Evolutionary conservation across 106 monocot species (phyloP).

Genomic region (Hemerocallis citrina): DNA sequence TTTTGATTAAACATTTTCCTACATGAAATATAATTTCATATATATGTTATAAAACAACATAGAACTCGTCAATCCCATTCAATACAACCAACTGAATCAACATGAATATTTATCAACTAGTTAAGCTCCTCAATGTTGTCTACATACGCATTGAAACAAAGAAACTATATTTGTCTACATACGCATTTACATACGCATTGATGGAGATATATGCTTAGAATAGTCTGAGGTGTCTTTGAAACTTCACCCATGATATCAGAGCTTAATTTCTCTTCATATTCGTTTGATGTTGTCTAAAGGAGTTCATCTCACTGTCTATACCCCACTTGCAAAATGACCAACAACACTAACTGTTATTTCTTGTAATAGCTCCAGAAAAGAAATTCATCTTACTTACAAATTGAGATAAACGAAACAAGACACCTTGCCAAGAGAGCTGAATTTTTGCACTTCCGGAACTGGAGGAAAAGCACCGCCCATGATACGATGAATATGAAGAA

Average conservation of each 20-base stretch:
- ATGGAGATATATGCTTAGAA: no score
- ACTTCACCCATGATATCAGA: constrained; percentile 38
- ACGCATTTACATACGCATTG: no score
- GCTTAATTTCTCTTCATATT: constrained; percentile 28
- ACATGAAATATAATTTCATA: no score
- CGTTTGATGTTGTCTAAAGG: neutral
- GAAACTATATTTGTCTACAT: no score
- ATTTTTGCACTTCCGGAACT: constrained; percentile 95
- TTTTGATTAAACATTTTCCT: no score
- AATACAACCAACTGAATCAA: no score
- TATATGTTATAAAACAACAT: no score
- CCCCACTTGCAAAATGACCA: constrained; percentile 62
- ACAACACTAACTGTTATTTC: neutral
- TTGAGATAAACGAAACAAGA: neutral
- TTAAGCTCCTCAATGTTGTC: no score
- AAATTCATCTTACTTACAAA: neutral
- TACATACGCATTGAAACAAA: no score
- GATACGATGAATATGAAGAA: constrained; percentile 74
- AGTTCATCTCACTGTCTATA: constrained; percentile 27
- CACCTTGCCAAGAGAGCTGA: constrained; percentile 75
- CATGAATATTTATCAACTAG: no score
- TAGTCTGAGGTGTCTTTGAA: no score
- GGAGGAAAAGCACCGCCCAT: constrained; percentile 82
- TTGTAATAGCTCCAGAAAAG: neutral
- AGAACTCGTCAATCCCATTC: no score